Percentiles rank a stretch among this genome's conserved stretches.
These are phyloP conservation scores for Erysimum cheiri DNA, from an alignment of 441 rosid genomes.

Conservation along the genomic window DNA sequence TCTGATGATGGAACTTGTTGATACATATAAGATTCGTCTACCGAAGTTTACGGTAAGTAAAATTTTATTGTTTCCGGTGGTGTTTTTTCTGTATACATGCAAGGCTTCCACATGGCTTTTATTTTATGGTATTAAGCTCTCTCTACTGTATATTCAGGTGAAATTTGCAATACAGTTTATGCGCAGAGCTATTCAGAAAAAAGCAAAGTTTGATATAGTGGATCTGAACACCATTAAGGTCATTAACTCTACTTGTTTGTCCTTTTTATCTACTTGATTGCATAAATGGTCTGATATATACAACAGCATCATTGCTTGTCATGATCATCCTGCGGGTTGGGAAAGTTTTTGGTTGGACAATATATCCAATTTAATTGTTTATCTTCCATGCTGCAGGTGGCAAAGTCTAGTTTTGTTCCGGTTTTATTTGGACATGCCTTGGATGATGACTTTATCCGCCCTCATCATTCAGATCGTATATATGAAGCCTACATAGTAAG, in stretches of 20 bases:
- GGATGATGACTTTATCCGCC: conserved; percentile 91
- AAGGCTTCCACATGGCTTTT: conserved; percentile 14
- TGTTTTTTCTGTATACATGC: conserved; percentile 13
- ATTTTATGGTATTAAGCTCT: conserved; percentile 29
- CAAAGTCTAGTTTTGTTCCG: conserved; percentile 92
- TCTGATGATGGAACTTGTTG: conserved; percentile 97
- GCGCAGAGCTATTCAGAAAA: conserved; percentile 84
- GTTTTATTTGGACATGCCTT: conserved; percentile 94
- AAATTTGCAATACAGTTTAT: conserved; percentile 94
- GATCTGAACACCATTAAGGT: conserved; percentile 93
- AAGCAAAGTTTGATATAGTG: conserved; percentile 90
- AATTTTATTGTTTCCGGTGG: conserved; percentile 14
- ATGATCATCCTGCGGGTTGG: not conserved
- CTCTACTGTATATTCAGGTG: conserved; percentile 60
- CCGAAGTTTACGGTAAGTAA: conserved; percentile 79
- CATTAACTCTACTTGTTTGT: conserved; percentile 29
- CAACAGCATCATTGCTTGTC: conserved; percentile 8
- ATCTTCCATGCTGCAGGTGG: conserved; percentile 62
- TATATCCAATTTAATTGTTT: conserved; percentile 10
- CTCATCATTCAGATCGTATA: conserved; percentile 94
- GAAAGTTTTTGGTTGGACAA: not conserved
- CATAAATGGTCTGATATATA: conserved; percentile 14
- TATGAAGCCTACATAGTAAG: conserved; percentile 81
- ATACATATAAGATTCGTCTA: conserved; percentile 67
- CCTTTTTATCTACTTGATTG: conserved; percentile 13